phyloP scores from a whole-genome alignment of 331 rosid species.

The Prunus yedoensis region DNA sequence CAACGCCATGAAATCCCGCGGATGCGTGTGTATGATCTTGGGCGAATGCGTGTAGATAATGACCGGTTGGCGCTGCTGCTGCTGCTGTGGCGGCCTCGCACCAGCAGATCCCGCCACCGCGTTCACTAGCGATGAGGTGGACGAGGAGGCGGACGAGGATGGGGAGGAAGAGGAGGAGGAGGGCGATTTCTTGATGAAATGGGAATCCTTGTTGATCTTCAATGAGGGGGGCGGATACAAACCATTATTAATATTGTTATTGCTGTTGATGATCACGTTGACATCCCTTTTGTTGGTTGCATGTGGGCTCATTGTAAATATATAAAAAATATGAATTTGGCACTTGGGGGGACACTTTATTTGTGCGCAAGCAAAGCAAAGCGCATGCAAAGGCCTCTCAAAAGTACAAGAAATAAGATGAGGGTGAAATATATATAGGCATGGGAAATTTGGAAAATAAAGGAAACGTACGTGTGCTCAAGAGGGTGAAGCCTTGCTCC shows the following conservation, averaged over 20 bases:
- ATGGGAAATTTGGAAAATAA: background rate
- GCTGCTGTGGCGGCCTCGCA: background rate
- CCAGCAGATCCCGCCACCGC: background rate
- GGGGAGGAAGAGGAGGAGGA: constrained; percentile 20
- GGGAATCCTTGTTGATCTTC: constrained; percentile 64
- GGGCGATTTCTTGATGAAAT: constrained; percentile 48
- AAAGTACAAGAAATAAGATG: constrained; percentile 10
- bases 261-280: background rate
- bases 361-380: background rate
- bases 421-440: background rate
- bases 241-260: background rate
- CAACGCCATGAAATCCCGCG: constrained; percentile 66
- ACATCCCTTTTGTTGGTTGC: constrained; percentile 14
- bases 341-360: background rate
- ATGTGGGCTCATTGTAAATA: constrained; percentile 16
- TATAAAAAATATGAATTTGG: background rate
- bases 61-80: constrained; percentile 61
- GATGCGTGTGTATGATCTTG: constrained; percentile 62
- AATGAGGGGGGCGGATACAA: constrained; percentile 45
- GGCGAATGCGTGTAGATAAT: constrained; percentile 91
- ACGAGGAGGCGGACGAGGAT: background rate
- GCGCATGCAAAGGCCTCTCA: constrained; percentile 10
- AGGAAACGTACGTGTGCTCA: background rate
- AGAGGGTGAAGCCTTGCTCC: constrained; percentile 4
- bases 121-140: constrained; percentile 24